Evolutionary conservation across 139 green algal species (phyloP).

Genomic region (Micractinium sp.): DNA sequence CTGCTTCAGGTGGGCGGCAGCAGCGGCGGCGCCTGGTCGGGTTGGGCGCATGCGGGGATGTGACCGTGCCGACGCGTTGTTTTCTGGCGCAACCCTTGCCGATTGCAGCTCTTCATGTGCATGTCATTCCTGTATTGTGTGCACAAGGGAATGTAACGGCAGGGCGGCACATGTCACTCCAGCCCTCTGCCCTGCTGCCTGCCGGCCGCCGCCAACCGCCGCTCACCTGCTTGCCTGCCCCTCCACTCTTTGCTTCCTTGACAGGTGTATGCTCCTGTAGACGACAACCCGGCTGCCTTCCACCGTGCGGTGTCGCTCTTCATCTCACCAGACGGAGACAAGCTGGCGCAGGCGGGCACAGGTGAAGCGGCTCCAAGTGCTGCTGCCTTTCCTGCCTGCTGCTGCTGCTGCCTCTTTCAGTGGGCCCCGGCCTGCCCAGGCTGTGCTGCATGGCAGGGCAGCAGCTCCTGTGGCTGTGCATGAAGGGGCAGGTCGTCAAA

Average conservation of each 20-base stretch:
- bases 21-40: not conserved
- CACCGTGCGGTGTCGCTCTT: slow-evolving; percentile 79
- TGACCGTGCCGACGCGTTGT: not conserved
- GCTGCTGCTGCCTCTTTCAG: slow-evolving; percentile 11
- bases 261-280: slow-evolving; percentile 68
- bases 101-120: not conserved
- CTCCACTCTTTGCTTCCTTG: not conserved
- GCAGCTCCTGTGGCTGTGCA: no score
- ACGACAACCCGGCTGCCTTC: slow-evolving; percentile 63
- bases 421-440: no score
- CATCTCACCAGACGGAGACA: slow-evolving; percentile 63
- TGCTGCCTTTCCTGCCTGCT: not conserved
- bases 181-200: not conserved
- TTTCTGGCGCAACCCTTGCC: not conserved
- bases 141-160: no score
- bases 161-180: not conserved
- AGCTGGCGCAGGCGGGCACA: slow-evolving; percentile 48
- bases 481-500: no score
- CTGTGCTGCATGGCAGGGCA: no score
- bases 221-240: not conserved
- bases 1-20: slow-evolving; percentile 65
- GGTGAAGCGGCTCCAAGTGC: not conserved
- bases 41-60: not conserved
- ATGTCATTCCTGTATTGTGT: no score
- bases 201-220: not conserved